Evolutionary conservation across 2,329 filamentous ascomycete genomes (phyloP).

Genomic region (Acrodontium crateriforme): DNA sequence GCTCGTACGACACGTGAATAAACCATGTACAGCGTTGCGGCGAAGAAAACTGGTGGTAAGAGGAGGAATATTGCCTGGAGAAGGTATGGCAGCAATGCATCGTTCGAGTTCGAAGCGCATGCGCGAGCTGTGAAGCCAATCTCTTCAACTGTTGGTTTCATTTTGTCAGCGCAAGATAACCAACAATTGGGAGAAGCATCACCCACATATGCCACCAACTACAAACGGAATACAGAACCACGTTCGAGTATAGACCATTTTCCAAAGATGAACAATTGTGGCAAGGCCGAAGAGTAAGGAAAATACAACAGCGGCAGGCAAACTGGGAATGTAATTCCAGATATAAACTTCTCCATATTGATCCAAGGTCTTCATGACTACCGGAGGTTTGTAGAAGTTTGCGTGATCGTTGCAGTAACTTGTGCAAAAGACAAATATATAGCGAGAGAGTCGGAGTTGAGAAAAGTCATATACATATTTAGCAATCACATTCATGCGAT

Average conservation of each 20-base stretch:
- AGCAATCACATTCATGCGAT: too few species aligned
- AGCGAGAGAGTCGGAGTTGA: too few species aligned
- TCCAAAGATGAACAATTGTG: slow-evolving; percentile 28
- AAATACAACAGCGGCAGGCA: slow-evolving; percentile 33
- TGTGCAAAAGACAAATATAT: too few species aligned
- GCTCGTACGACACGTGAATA: slow-evolving; percentile 1
- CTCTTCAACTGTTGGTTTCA: slow-evolving; percentile 1
- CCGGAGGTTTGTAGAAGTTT: too few species aligned
- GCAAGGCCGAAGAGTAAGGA: slow-evolving; percentile 30
- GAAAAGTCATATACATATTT: too few species aligned
- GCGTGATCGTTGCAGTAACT: too few species aligned
- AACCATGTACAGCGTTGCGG: slow-evolving; percentile 3
- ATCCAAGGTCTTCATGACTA: too few species aligned
- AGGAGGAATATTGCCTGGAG: slow-evolving; percentile 15
- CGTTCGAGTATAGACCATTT: slow-evolving; percentile 28
- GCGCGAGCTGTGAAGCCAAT: slow-evolving; percentile 2
- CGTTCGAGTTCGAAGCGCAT: slow-evolving; percentile 2
- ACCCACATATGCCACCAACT: slow-evolving; percentile 34
- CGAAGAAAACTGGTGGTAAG: slow-evolving; percentile 5
- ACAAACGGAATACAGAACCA: slow-evolving; percentile 37
- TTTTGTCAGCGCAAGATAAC: neutral
- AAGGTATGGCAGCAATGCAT: slow-evolving; percentile 1
- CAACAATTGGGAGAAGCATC: neutral
- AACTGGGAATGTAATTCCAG: slow-evolving; percentile 28
- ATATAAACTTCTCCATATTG: slow-evolving; percentile 2